phyloP scores from a whole-genome alignment of 768 basidiomycete species.

The Hericium coralloides region DNA sequence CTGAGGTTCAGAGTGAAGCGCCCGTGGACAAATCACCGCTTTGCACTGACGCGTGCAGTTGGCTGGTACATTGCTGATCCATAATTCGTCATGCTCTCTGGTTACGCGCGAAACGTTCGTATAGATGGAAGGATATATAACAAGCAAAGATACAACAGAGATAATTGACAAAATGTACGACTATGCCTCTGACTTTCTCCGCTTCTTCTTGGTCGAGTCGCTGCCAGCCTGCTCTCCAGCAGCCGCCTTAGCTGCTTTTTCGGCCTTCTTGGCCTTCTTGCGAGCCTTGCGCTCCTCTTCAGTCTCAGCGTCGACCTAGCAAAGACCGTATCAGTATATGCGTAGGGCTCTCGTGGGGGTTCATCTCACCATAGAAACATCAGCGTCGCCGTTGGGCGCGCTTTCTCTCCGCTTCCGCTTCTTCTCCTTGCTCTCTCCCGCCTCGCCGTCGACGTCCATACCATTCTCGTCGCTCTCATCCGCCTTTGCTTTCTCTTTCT shows the following conservation, averaged over 20 bases:
- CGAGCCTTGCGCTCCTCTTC: constrained; percentile 77
- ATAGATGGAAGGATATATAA: not conserved
- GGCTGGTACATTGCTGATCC: no score
- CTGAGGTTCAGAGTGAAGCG: no score
- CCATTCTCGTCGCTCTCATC: constrained; percentile 24
- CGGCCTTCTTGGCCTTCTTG: constrained; percentile 72
- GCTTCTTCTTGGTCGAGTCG: constrained; percentile 53
- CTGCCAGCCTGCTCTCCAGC: constrained; percentile 34
- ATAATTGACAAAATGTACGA: not conserved
- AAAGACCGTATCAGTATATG: not conserved
- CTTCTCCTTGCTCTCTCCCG: constrained; percentile 23
- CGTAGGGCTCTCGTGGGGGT: not conserved
- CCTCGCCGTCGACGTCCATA: constrained; percentile 36
- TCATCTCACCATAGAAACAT: constrained; percentile 15
- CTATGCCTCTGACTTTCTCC: constrained; percentile 28
- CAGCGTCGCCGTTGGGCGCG: not conserved
- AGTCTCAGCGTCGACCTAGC: constrained; percentile 49
- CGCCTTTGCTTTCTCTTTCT: constrained; percentile 36
- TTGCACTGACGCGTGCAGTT: no score
- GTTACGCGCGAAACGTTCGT: no score
- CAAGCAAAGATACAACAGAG: not conserved
- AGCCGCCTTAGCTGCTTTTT: constrained; percentile 50
- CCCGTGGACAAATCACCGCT: no score
- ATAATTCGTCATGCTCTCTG: no score
- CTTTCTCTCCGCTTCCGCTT: constrained; percentile 33